phyloP scores from a whole-genome alignment of 1,139 yeast species.

The Magnusiomyces ingens region DNA sequence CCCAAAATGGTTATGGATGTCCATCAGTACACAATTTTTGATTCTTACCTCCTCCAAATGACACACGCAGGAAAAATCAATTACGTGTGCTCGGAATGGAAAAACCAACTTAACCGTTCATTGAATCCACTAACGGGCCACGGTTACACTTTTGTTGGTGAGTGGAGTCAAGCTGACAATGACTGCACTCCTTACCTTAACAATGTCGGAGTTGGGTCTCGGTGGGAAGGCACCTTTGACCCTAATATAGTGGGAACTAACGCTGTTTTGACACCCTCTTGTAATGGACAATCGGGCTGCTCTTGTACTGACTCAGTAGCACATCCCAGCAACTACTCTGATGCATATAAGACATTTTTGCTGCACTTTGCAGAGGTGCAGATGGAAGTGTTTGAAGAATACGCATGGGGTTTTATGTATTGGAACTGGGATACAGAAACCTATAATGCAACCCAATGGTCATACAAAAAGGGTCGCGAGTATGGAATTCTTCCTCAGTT shows the following conservation, averaged over 20 bases:
- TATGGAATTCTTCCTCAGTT: conserved; percentile 30
- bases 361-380: conserved; percentile 32
- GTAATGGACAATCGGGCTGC: conserved; percentile 26
- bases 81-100: conserved; percentile 39
- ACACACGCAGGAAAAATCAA: conserved; percentile 39
- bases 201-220: conserved; percentile 81
- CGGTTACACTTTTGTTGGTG: conserved; percentile 67
- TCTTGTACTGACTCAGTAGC: conserved; percentile 27
- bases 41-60: conserved; percentile 49
- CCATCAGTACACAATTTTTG: conserved; percentile 60
- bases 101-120: conserved; percentile 44
- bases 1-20: conserved; percentile 59
- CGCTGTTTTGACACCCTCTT: conserved; percentile 24
- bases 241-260: conserved; percentile 20
- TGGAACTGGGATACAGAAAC: conserved; percentile 36
- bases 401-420: conserved; percentile 33
- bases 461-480: conserved; percentile 29
- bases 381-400: conserved; percentile 30
- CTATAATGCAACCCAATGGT: conserved; percentile 31
- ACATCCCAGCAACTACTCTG: conserved; percentile 26
- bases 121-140: conserved; percentile 48
- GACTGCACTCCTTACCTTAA: conserved; percentile 86
- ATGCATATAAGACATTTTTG: conserved; percentile 27
- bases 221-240: conserved; percentile 55
- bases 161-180: conserved; percentile 89